Evolutionary conservation across 2,329 filamentous ascomycete genomes (phyloP).

Genomic region (Juglanconis sp.): DNA sequence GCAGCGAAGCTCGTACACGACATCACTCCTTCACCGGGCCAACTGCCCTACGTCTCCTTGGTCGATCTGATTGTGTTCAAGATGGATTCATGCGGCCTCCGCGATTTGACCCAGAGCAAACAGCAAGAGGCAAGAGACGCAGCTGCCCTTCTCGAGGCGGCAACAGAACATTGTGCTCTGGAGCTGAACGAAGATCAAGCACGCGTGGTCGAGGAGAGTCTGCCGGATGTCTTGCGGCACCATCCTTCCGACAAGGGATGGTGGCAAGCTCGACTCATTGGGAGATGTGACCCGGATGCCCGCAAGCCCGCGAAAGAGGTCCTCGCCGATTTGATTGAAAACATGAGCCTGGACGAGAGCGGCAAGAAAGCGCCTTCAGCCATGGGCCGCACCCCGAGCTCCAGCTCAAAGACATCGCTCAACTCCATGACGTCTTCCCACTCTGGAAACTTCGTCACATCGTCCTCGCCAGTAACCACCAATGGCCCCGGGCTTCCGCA

Average conservation of each 20-base stretch:
- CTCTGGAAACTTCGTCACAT: slow-evolving; percentile 4
- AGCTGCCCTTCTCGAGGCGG: slow-evolving; percentile 13
- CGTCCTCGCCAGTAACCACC: slow-evolving; percentile 10
- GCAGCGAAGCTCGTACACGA: slow-evolving; percentile 13
- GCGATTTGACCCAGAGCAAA: slow-evolving; percentile 15
- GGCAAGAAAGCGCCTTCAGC: slow-evolving; percentile 8
- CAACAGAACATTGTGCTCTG: slow-evolving; percentile 17
- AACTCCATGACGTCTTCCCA: slow-evolving; percentile 8
- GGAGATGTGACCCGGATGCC: slow-evolving; percentile 15
- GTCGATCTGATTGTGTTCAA: slow-evolving; percentile 18
- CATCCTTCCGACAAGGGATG: slow-evolving; percentile 13
- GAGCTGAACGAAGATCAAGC: slow-evolving; percentile 14
- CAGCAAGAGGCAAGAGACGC: slow-evolving; percentile 15
- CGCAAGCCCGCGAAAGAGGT: slow-evolving; percentile 17
- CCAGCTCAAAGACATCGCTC: slow-evolving; percentile 15
- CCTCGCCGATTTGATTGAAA: slow-evolving; percentile 14
- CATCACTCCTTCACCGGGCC: slow-evolving; percentile 2
- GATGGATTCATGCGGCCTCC: slow-evolving; percentile 17
- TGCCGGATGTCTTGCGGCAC: slow-evolving; percentile 15
- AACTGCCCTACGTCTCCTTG: slow-evolving; percentile 16
- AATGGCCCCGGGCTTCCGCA: slow-evolving; percentile 5
- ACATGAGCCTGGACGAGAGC: slow-evolving; percentile 15
- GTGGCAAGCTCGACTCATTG: slow-evolving; percentile 17
- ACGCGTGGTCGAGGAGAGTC: slow-evolving; percentile 14
- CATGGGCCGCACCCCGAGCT: slow-evolving; percentile 11